Evolutionary conservation across 106 monocot species (phyloP).

Genomic region (Apostasia ramifera): DNA sequence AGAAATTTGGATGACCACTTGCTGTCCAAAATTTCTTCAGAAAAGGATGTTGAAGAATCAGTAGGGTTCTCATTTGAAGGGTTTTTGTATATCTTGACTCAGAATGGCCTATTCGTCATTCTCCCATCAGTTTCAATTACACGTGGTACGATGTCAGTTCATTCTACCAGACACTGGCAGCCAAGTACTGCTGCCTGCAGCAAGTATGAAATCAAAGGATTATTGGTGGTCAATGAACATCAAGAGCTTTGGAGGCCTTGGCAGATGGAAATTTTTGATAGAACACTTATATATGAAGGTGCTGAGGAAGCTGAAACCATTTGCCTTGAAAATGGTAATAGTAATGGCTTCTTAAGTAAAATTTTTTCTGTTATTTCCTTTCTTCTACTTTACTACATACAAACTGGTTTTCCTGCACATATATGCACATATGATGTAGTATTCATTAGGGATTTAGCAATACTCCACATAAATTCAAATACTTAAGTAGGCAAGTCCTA

Average conservation of each 20-base stretch:
- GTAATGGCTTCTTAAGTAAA: constrained; percentile 1
- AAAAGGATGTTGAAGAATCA: constrained; percentile 40
- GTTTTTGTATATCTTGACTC: constrained; percentile 65
- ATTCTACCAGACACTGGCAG: constrained; percentile 35
- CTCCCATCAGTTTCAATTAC: constrained; percentile 71
- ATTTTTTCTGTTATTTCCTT: neutral
- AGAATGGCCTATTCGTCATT: constrained; percentile 66
- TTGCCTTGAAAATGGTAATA: constrained; percentile 71
- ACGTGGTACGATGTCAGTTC: constrained; percentile 14
- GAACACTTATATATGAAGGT: constrained; percentile 67
- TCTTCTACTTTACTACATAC: too few relatives aligned
- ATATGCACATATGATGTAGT: too few relatives aligned
- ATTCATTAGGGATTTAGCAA: too few relatives aligned
- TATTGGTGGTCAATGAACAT: constrained; percentile 15
- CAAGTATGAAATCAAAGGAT: constrained; percentile 11
- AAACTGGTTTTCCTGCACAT: too few relatives aligned
- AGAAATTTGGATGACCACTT: constrained; percentile 20
- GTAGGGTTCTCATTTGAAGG: constrained; percentile 74
- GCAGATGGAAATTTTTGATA: constrained; percentile 84
- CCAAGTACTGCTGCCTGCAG: constrained; percentile 15
- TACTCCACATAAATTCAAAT: too few relatives aligned
- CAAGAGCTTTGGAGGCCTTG: constrained; percentile 38
- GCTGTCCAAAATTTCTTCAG: constrained; percentile 7
- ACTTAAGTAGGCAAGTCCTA: too few relatives aligned
- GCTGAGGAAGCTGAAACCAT: constrained; percentile 58